Conservation (phyloP, 352 stramenopile genomes). For the Phytophthora chlamydospora region DNA sequence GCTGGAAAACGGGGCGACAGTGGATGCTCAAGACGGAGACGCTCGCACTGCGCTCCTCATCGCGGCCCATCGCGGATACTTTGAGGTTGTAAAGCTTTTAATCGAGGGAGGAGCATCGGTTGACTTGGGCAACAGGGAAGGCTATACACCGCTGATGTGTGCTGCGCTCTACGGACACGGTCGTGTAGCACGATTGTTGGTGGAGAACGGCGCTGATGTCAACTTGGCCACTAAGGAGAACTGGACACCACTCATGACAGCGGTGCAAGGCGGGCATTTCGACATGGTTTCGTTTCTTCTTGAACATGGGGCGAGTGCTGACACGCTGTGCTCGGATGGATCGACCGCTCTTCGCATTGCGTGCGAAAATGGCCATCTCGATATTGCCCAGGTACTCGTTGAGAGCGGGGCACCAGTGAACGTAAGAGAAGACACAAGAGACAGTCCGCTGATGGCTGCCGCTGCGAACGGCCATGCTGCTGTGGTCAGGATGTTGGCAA, state of each 20-base stretch:
- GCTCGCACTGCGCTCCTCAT: not conserved
- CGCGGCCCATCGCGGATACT: not conserved
- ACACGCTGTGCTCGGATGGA: not conserved
- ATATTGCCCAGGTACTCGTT: not conserved
- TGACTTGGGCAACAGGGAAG: not conserved
- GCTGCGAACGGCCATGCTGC: too few species aligned
- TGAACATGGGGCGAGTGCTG: not conserved
- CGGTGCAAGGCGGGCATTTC: not conserved
- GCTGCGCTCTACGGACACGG: not conserved
- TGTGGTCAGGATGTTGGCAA: too few species aligned
- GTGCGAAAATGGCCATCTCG: not conserved
- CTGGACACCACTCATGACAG: not conserved
- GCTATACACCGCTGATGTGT: not conserved
- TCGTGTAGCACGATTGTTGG: too few species aligned
- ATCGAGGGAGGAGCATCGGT: not conserved
- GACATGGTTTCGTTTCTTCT: not conserved
- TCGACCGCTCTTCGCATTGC: constrained; percentile 6
- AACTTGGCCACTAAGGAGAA: not conserved
- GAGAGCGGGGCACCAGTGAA: not conserved
- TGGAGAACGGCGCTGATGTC: not conserved
- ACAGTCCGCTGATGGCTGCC: too few species aligned
- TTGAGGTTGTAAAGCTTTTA: not conserved
- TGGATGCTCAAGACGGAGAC: too few species aligned
- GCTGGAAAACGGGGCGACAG: not conserved
- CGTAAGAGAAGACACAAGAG: too few species aligned